phyloP scores from a whole-genome alignment of 257 asterid species.

The Solanum pinnatisectum region DNA sequence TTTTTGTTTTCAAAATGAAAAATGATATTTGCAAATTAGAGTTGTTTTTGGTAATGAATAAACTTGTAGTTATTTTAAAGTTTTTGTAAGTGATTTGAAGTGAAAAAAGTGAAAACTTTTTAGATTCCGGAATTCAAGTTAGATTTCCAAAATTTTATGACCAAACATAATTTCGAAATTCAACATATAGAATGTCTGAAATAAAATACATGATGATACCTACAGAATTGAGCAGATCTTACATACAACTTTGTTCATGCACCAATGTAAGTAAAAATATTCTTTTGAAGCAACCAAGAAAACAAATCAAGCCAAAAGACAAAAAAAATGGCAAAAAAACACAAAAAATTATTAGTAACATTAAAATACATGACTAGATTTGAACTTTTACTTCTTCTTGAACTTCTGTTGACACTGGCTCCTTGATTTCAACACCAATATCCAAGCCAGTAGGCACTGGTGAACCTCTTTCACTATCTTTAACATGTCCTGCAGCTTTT shows the following conservation, averaged over 20 bases:
- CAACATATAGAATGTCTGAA: background rate
- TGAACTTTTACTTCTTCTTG: slow-evolving; percentile 14
- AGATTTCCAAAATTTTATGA: too few species aligned
- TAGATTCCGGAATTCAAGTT: background rate
- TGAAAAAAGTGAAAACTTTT: too few species aligned
- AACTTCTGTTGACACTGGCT: slow-evolving; percentile 13
- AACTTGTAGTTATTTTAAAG: too few species aligned
- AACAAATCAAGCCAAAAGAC: background rate
- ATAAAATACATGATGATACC: background rate
- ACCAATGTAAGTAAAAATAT: background rate
- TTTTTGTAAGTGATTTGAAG: too few species aligned
- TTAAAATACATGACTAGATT: background rate
- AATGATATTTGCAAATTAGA: too few species aligned
- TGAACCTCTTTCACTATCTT: slow-evolving; percentile 31
- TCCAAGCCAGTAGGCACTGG: slow-evolving; percentile 32
- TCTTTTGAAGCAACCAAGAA: background rate
- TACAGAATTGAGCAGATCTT: background rate
- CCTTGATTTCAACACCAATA: slow-evolving; percentile 17
- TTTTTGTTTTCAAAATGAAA: too few species aligned
- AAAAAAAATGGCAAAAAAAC: background rate
- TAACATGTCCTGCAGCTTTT: slow-evolving; percentile 66
- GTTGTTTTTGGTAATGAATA: too few species aligned
- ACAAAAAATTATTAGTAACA: background rate
- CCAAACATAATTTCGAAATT: background rate
- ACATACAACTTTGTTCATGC: background rate